Base-by-base conservation (phyloP, 768 basidiomycete genomes). In the Tulasnella sp. region DNA sequence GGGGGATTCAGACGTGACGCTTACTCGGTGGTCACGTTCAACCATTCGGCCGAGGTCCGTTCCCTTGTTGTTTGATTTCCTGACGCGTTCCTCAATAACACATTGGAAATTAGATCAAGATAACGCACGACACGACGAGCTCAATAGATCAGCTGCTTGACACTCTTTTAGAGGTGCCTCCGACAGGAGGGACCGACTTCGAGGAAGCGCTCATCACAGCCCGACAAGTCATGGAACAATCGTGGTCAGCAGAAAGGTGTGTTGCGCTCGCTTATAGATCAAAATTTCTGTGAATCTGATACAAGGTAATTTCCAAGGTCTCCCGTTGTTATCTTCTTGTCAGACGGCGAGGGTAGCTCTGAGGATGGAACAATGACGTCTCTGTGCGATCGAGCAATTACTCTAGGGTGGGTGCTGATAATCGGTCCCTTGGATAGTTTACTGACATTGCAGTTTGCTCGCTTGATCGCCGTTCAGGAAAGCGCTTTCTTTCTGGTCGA, bases 301-400 rank as follows among this genome's bases (percentile, higher is more conserved):
- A 26, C 65, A 74, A 32, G 3, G 6, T 70, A 35, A 42, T n/a
- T 26, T 17, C 34, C 36, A 71, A 85, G 86, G 62, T 77, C 81
- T 0, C 86, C 87, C 0, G 81, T 87, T 5, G 78, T 88, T 19
- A 81, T 87, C 63, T 88, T 88, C 77, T 79, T 87, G 5, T 87
- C 86, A 1, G 87, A 86, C 71, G 87, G 87, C 0, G 82, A 85
- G 78, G 83, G 83, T 47, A 4, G 7, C 1, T 79, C 83, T 19
- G 63, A 52, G 0, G 83, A 85, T 62, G 36, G 75, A 5, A 75
- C 77, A 0, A 77, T 85, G 64, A 79, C 81, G 26, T 80, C 81
- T 67, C 69, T 87, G 4, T 82, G 83, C 72, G 81, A 79, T 17
- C 71, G 81, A 1, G 81, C 86, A 0, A 73, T 83, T 22, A 77